Conservation (phyloP, 2,329 filamentous ascomycete genomes). For the Chaetothyriales sp. region DNA sequence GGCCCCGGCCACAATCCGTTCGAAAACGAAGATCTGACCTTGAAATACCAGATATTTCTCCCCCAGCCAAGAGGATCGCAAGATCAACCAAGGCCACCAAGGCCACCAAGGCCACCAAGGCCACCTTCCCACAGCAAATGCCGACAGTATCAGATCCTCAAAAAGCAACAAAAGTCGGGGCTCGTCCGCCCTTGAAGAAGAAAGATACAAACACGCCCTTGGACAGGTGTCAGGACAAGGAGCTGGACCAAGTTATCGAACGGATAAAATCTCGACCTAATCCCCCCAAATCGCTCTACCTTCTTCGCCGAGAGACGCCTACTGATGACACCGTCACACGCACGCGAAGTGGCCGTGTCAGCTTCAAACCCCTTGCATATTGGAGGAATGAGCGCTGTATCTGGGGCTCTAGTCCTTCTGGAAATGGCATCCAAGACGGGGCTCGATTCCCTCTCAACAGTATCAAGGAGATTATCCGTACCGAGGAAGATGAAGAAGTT, state of each 20-base stretch:
- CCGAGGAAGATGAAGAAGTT: conserved; percentile 40
- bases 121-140: conserved; percentile 1
- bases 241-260: conserved; percentile 29
- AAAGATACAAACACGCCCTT: conserved; percentile 19
- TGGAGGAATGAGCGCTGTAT: conserved; percentile 76
- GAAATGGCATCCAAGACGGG: conserved; percentile 24
- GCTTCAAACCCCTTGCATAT: conserved; percentile 62
- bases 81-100: conserved; percentile 6
- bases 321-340: conserved; percentile 43
- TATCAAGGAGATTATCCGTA: conserved; percentile 63
- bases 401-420: conserved; percentile 41
- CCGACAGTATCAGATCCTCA: conserved; percentile 17
- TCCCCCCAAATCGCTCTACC: conserved; percentile 34
- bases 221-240: conserved; percentile 21
- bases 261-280: conserved; percentile 31
- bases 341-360: conserved; percentile 62
- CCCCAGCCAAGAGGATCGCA: conserved; percentile 10
- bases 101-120: not conserved
- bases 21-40: conserved; percentile 9
- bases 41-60: conserved; percentile 14
- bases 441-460: conserved; percentile 48
- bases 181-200: conserved; percentile 12
- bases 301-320: conserved; percentile 37
- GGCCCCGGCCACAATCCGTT: not conserved
- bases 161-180: conserved; percentile 24